Conservation (phyloP, 768 basidiomycete species). For the Tulasnella sp. region DNA sequence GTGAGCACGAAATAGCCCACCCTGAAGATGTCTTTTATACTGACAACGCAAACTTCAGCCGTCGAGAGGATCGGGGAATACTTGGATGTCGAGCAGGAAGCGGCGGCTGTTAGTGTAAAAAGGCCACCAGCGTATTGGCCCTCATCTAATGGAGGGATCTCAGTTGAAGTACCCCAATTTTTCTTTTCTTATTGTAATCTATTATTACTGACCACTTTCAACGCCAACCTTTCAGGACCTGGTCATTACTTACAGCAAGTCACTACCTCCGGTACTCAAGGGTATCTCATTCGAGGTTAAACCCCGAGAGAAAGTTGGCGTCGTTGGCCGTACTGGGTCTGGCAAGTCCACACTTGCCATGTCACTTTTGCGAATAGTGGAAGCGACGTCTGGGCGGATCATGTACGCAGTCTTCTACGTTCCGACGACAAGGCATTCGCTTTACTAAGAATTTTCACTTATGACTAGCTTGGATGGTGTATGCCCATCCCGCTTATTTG, state of each 20-base stretch:
- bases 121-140: conserved; percentile 69
- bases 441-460: not conserved
- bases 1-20: conserved; percentile 1
- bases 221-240: conserved; percentile 27
- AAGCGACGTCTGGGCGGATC: conserved; percentile 45
- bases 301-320: conserved; percentile 55
- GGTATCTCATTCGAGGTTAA: conserved; percentile 46
- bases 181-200: too few relatives aligned
- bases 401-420: conserved; percentile 33
- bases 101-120: conserved; percentile 43
- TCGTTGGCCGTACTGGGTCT: conserved; percentile 61
- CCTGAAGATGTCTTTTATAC: not conserved
- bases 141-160: conserved; percentile 41
- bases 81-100: conserved; percentile 55
- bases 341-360: conserved; percentile 52
- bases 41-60: conserved; percentile 21
- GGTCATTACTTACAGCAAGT: conserved; percentile 50
- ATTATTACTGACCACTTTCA: too few relatives aligned
- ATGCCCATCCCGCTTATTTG: not conserved
- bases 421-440: not conserved
- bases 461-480: conserved; percentile 43
- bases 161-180: conserved; percentile 32
- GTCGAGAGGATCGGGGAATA: conserved; percentile 66
- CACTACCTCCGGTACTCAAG: conserved; percentile 48
- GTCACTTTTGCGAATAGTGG: conserved; percentile 51